Evolutionary conservation across 2,329 filamentous ascomycete species (phyloP), one percentile per base, ranked within the genome.

Genomic region (Alternaria arbusti): DNA sequence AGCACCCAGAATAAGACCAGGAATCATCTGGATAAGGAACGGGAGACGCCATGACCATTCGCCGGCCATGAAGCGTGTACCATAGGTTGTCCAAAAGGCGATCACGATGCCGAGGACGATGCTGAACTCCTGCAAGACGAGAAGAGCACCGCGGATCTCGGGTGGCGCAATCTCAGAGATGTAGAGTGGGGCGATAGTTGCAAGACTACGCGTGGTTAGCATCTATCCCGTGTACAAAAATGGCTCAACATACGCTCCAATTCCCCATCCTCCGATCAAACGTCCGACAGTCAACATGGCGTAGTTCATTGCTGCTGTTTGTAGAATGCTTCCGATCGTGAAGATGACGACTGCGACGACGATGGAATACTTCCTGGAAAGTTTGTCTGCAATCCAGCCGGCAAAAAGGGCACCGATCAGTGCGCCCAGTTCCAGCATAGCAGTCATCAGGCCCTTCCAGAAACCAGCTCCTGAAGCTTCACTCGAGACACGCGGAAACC

Each of bases 51-150:
- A 86, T 4, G 84, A 74, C 72, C 78, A 79, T 66, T 84, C 79
- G 30, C 79, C 71, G 0, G 74, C 63, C 44, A 86, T 81, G 64
- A 79, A 77, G 6, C 79, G 74, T 0, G 85, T 87, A 1, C 82
- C 86, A 59, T 86, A 88, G 0, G 84, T 85, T 40, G 86, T 85
- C 83, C 84, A 88, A 69, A 83, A 88, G 1, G 85, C 82, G 23
- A 86, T 77, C 4, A 86, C 82, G 59, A 83, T 84, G 3, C 85
- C 83, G 20, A 79, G 72, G 12, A 84, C 82, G 54, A 85, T 85
- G 54, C 75, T 78, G 59, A 85, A 76, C 52, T 84, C 79, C 60
- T 85, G 81, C 5, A 85, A 72, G 2, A 84, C 88, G 50, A 86
- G 79, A 2, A 85, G 78, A 0, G 82, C 78, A 57, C 84, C 83